Conservation (phyloP, 306 rosid genomes). For the Arachis stenosperma region DNA sequence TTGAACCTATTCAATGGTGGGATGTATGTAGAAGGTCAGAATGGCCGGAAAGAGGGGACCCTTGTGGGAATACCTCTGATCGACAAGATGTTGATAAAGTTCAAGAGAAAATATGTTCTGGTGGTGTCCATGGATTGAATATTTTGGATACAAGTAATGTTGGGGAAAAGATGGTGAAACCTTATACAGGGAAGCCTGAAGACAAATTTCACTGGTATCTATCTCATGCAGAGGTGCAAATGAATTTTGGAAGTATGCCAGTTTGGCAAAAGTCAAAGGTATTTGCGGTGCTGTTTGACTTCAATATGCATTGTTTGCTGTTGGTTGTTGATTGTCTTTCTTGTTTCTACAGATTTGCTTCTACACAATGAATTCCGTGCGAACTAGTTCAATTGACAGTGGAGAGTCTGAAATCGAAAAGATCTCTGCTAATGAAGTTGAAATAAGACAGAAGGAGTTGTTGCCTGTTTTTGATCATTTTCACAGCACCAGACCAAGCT, state of each 20-base stretch:
- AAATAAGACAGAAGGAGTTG: constrained; percentile 71
- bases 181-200: constrained; percentile 49
- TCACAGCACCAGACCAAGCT: constrained; percentile 64
- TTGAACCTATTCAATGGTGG: constrained; percentile 96
- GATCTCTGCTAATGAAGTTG: constrained; percentile 72
- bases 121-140: constrained; percentile 46
- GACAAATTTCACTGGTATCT: constrained; percentile 68
- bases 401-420: constrained; percentile 87
- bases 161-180: constrained; percentile 39
- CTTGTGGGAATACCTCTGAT: constrained; percentile 48
- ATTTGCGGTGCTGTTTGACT: constrained; percentile 37
- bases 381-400: constrained; percentile 41
- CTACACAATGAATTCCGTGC: constrained; percentile 53
- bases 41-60: constrained; percentile 80
- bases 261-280: constrained; percentile 90
- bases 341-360: constrained; percentile 60
- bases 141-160: constrained; percentile 44
- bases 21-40: constrained; percentile 90
- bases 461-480: constrained; percentile 84
- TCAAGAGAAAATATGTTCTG: constrained; percentile 53
- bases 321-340: constrained; percentile 28
- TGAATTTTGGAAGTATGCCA: constrained; percentile 67
- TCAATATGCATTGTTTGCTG: constrained; percentile 15
- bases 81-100: constrained; percentile 51
- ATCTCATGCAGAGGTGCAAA: constrained; percentile 90